Base-by-base conservation (phyloP, 1,139 yeast genomes). In the Sugiyamaella novakii region DNA sequence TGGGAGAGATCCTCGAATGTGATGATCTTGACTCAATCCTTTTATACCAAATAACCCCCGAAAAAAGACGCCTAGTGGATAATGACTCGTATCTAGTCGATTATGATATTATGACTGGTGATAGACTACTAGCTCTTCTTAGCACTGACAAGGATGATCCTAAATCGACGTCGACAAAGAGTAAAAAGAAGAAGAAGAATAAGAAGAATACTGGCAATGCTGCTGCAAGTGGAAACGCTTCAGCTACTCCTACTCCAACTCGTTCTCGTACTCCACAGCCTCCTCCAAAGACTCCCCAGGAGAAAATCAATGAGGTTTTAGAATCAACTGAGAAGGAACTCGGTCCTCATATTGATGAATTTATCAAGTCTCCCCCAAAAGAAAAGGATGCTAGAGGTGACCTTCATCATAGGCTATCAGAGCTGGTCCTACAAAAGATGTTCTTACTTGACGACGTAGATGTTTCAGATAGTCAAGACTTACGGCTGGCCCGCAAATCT, bases 11-110 rank as follows among this genome's bases (percentile, higher is more conserved):
- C 50, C 77, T 84, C 55, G 73, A 75, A 49, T 30, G 29, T 18
- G 80, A 87, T 0, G 71, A 71, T 5, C 61, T 79, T 10, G 76
- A 68, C 52, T 60, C 63, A 29, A 70, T 71, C 27, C 55, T 58
- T 7, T 55, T 72, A 31, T 65, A 61, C 34, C 59, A 57, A 44
- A 53, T 58, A n/a, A 69, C 46, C 8, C 46, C 46, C 2, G 40
- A 33, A 22, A 38, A 71, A 44, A 61, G 60, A 44, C 67, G 65
- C 53, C 62, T 71, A 29, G 43, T 48, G 18, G 62, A 65, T 43
- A 66, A 70, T 50, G 46, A 53, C 17, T 55, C 61, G 34, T 52
- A 61, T n/a, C 55, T 71, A 40, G 53, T 54, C 12, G 64, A 59
- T 43, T 60, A 61, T 51, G 68, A 65, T 7, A 53, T 70, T 39